These are phyloP conservation scores for Kuraishia hungarica DNA, from an alignment of 805 yeast species.

Conservation along the genomic window DNA sequence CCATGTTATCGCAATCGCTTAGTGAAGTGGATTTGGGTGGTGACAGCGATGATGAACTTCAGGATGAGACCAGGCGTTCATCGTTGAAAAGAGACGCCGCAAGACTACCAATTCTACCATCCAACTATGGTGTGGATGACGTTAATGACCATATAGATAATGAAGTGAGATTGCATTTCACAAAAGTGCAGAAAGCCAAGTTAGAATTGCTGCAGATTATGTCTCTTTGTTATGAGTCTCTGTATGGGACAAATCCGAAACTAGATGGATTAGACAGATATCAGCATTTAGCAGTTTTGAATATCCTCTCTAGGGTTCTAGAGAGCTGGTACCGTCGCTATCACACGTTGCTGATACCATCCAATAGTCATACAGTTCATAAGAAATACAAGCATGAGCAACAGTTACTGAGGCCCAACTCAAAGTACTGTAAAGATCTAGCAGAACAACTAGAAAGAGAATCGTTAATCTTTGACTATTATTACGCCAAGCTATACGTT, in stretches of 20 bases:
- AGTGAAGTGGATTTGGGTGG: constrained; percentile 54
- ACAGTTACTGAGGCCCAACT: constrained; percentile 19
- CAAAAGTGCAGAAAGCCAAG: constrained; percentile 62
- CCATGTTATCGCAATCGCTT: constrained; percentile 67
- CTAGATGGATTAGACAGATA: constrained; percentile 42
- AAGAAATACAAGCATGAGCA: constrained; percentile 13
- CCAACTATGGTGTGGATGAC: background rate
- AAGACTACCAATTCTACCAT: background rate
- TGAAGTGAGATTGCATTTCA: constrained; percentile 36
- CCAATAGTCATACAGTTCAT: constrained; percentile 29
- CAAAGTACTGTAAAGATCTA: constrained; percentile 30
- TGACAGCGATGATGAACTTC: constrained; percentile 21
- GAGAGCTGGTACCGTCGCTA: constrained; percentile 72
- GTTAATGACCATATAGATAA: constrained; percentile 4
- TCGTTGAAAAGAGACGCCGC: background rate
- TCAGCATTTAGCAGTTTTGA: constrained; percentile 63
- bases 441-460: constrained; percentile 49
- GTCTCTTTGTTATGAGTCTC: constrained; percentile 74
- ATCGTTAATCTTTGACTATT: constrained; percentile 70
- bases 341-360: constrained; percentile 41
- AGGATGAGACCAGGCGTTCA: constrained; percentile 8
- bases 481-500: constrained; percentile 76
- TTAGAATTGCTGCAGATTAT: constrained; percentile 72
- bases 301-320: constrained; percentile 66
- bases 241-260: constrained; percentile 61